Conservation (phyloP, 805 yeast species). For the Starmerella sirachaensis region DNA sequence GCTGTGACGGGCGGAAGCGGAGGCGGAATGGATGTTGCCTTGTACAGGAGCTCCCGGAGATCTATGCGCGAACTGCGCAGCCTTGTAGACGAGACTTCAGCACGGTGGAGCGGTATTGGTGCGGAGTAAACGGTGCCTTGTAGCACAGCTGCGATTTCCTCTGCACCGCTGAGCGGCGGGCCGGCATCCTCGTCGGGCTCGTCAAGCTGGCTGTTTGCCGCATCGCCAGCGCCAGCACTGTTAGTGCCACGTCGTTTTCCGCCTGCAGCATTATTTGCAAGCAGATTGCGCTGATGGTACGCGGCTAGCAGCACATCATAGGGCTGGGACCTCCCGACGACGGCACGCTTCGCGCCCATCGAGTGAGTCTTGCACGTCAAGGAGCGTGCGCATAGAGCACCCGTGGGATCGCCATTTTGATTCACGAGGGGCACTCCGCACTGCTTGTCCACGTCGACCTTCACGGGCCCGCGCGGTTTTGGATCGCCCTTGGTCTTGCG, state of each 20-base stretch:
- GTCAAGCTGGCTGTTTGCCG: constrained; percentile 16
- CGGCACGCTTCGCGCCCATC: constrained; percentile 95
- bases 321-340: constrained; percentile 82
- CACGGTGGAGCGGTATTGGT: constrained; percentile 62
- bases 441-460: constrained; percentile 36
- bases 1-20: constrained; percentile 32
- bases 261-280: constrained; percentile 46
- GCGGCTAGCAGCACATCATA: constrained; percentile 77
- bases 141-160: constrained; percentile 78
- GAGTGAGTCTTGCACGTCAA: constrained; percentile 94
- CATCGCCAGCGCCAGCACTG: neutral
- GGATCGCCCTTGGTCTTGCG: constrained; percentile 25
- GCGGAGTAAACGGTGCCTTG: constrained; percentile 70
- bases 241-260: constrained; percentile 8
- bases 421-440: constrained; percentile 74
- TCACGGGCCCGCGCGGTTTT: constrained; percentile 52
- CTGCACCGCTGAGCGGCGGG: constrained; percentile 62
- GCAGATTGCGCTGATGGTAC: constrained; percentile 88
- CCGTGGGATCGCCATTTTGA: constrained; percentile 41
- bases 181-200: constrained; percentile 24
- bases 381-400: constrained; percentile 89
- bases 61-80: constrained; percentile 58
- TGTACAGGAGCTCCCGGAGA: constrained; percentile 82
- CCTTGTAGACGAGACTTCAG: constrained; percentile 54
- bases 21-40: constrained; percentile 47